Evolutionary conservation across 805 yeast genomes (phyloP).

Genomic region (Torulaspora maleeae): DNA sequence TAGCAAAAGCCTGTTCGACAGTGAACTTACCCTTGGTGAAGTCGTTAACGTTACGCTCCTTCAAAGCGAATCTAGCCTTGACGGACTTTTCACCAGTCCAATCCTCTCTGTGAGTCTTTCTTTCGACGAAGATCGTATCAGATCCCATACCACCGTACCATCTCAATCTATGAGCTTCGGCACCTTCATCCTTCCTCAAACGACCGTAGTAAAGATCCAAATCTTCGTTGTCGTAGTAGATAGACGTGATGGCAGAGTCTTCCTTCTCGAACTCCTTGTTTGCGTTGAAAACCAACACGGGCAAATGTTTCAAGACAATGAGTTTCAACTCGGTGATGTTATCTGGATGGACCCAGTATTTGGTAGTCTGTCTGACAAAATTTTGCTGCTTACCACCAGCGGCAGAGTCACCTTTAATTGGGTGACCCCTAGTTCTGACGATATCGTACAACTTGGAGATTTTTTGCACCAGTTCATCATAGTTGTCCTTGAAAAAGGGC

Average conservation of each 20-base stretch:
- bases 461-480: slow-evolving; percentile 83
- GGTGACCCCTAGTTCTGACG: slow-evolving; percentile 94
- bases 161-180: slow-evolving; percentile 95
- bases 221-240: slow-evolving; percentile 85
- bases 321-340: slow-evolving; percentile 94
- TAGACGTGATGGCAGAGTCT: slow-evolving; percentile 95
- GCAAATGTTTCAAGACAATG: slow-evolving; percentile 87
- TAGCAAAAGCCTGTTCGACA: slow-evolving; percentile 84
- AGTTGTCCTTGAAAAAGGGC: slow-evolving; percentile 93
- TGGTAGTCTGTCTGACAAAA: slow-evolving; percentile 96
- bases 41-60: slow-evolving; percentile 84
- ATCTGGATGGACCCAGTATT: slow-evolving; percentile 99
- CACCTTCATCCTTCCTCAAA: slow-evolving; percentile 94
- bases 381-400: slow-evolving; percentile 99
- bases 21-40: slow-evolving; percentile 81
- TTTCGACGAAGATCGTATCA: slow-evolving; percentile 89
- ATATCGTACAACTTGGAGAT: slow-evolving; percentile 84
- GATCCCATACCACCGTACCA: slow-evolving; percentile 99
- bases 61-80: slow-evolving; percentile 89
- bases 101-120: slow-evolving; percentile 98
- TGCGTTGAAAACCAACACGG: slow-evolving; percentile 92
- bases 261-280: slow-evolving; percentile 93
- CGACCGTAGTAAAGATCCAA: slow-evolving; percentile 93
- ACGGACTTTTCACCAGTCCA: slow-evolving; percentile 99
- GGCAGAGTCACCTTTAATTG: slow-evolving; percentile 87